Evolutionary conservation across 129 eudicot species (phyloP).

Genomic region (Lactuca saligna): DNA sequence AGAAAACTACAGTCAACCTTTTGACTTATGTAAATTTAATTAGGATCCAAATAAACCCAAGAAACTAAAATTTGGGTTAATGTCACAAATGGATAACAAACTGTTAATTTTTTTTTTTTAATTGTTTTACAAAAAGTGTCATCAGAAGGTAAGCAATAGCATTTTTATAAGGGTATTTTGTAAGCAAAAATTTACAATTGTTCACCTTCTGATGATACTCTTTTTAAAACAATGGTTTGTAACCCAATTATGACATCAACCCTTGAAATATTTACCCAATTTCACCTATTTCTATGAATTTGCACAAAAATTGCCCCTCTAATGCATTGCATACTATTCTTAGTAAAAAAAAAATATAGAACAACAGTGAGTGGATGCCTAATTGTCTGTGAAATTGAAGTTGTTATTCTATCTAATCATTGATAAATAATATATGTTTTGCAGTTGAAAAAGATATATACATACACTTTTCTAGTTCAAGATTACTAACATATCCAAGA

Average conservation of each 20-base stretch:
- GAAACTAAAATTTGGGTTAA: not conserved
- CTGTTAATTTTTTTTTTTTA: too few species aligned
- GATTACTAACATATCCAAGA: conserved; percentile 10
- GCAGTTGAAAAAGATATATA: too few species aligned
- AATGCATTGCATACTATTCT: not conserved
- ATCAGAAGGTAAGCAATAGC: too few species aligned
- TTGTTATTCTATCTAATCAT: not conserved
- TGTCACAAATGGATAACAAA: too few species aligned
- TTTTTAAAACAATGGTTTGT: too few species aligned
- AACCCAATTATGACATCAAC: too few species aligned
- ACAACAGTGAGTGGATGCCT: not conserved
- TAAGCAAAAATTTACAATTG: too few species aligned
- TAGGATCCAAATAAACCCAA: not conserved
- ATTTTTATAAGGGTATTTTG: too few species aligned
- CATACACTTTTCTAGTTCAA: too few species aligned
- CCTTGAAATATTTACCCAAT: not conserved
- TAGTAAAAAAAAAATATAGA: not conserved
- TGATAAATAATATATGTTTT: not conserved
- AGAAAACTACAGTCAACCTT: conserved; percentile 2
- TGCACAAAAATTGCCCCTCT: not conserved
- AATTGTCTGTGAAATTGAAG: not conserved
- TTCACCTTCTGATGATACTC: too few species aligned
- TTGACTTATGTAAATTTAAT: not conserved
- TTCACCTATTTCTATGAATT: not conserved
- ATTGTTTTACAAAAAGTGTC: too few species aligned